Evolutionary conservation across 2,329 filamentous ascomycete genomes (phyloP).

Genomic region (Microcera coccophila): DNA sequence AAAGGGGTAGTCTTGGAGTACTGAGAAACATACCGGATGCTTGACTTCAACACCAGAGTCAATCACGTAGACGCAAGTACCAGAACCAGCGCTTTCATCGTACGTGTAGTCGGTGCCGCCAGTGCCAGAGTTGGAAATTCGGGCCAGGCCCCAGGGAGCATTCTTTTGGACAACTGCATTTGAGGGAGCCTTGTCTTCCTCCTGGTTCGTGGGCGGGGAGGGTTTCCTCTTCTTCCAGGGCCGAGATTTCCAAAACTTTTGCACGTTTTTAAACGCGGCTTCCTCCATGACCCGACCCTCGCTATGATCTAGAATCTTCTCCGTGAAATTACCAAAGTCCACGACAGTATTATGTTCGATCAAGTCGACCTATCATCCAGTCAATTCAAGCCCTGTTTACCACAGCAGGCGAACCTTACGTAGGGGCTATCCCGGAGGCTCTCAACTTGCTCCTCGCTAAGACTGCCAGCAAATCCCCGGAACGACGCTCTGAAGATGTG

Average conservation of each 20-base stretch:
- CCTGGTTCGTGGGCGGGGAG: too few species aligned
- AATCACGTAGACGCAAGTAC: conserved; percentile 49
- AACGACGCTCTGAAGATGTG: conserved; percentile 28
- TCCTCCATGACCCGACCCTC: conserved; percentile 27
- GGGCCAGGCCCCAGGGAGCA: conserved; percentile 43
- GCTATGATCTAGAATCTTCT: neutral
- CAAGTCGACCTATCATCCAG: conserved; percentile 24
- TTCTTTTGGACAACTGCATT: conserved; percentile 35
- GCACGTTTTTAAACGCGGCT: conserved; percentile 31
- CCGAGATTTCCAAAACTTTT: conserved; percentile 26
- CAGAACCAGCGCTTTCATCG: conserved; percentile 38
- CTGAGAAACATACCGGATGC: conserved; percentile 35
- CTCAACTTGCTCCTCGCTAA: neutral
- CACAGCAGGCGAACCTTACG: conserved; percentile 30
- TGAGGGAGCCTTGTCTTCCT: too few species aligned
- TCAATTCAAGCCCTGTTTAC: conserved; percentile 33
- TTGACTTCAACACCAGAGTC: conserved; percentile 50
- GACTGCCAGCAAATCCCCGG: conserved; percentile 29
- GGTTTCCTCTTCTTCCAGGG: too few species aligned
- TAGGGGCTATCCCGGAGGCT: neutral
- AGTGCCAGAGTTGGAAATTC: conserved; percentile 39
- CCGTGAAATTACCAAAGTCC: too few species aligned
- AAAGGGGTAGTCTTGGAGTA: neutral
- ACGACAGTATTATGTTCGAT: conserved; percentile 32
- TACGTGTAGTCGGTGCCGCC: conserved; percentile 38